Conservation (phyloP, 2,329 filamentous ascomycete species). For the Ploettnerulaceae sp. region DNA sequence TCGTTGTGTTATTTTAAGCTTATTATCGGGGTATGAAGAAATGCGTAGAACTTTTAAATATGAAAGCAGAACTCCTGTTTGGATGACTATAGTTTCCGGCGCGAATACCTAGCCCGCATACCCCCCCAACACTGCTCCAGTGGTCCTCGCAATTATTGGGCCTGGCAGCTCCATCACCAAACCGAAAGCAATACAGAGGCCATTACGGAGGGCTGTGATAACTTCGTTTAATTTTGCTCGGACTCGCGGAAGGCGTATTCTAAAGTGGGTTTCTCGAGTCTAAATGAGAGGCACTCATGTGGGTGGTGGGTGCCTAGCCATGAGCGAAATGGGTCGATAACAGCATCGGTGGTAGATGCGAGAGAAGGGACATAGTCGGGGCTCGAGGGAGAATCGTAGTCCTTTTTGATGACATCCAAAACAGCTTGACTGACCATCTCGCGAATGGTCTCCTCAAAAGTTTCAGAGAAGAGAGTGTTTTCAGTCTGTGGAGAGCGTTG, state of each 20-base stretch:
- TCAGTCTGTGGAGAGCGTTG: not conserved
- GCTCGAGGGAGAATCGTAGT: constrained; percentile 5
- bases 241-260: not conserved
- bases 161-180: not conserved
- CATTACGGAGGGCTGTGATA: not conserved
- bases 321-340: not conserved
- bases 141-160: too few species aligned
- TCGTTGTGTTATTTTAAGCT: too few species aligned
- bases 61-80: too few species aligned
- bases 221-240: not conserved
- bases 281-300: constrained; percentile 16
- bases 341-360: not conserved
- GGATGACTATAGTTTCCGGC: too few species aligned
- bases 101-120: too few species aligned
- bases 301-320: constrained; percentile 11
- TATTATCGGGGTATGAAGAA: too few species aligned
- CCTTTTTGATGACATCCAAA: not conserved
- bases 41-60: too few species aligned
- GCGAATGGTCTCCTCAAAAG: not conserved
- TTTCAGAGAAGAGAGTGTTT: not conserved
- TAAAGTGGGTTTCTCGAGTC: constrained; percentile 2
- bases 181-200: not conserved
- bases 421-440: not conserved
- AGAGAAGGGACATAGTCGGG: not conserved
- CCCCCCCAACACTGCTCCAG: too few species aligned